Evolutionary conservation across 345 rosid species (phyloP), one percentile per base, ranked within the genome.

Genomic region (Syzygium oleosum): DNA sequence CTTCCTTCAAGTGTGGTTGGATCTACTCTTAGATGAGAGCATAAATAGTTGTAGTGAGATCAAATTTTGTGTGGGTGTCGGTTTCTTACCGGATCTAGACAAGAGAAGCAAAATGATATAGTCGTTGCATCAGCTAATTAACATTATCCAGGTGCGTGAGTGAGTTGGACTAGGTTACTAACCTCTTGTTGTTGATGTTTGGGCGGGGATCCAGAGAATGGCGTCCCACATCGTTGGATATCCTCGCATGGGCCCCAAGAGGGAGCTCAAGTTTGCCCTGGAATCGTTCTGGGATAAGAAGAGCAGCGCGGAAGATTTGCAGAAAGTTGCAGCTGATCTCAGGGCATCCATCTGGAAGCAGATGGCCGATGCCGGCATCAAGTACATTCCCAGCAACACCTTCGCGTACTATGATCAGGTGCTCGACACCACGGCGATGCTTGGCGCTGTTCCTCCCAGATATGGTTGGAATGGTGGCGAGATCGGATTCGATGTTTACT

Each of bases 201-300:
- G n/a, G 21, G 22, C 38, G 16, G 52, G 54, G 80, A 58, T 84
- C 55, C 87, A 92, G 93, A 85, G 90, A 87, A 97, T 98, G 99
- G 98, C 98, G 17, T 95, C 99, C 29, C 99, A 98, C 93, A 92
- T 98, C 90, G 99, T 96, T 92, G 99, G 99, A 93, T 98, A 98
- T 53, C 99, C 99, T 51, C 98, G 99, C 56, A 98, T 97, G 99
- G 99, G 98, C 56, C 99, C 99, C 90, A 97, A 96, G 94, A 97
- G 99, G 87, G 99, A 96, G 95, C 98, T 97, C 88, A 97, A 97
- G 92, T 97, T 96, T 68, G 99, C 99, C 6, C 88, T 96, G 95
- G 99, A 98, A 68, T 98, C 99, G 43, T 98, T 98, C 93, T 98
- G 99, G 99, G 99, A 98, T 91, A 92, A 92, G 46, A 98, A 98